Conservation (phyloP, 2,329 filamentous ascomycete species). For the Aspergillus fischeri region DNA sequence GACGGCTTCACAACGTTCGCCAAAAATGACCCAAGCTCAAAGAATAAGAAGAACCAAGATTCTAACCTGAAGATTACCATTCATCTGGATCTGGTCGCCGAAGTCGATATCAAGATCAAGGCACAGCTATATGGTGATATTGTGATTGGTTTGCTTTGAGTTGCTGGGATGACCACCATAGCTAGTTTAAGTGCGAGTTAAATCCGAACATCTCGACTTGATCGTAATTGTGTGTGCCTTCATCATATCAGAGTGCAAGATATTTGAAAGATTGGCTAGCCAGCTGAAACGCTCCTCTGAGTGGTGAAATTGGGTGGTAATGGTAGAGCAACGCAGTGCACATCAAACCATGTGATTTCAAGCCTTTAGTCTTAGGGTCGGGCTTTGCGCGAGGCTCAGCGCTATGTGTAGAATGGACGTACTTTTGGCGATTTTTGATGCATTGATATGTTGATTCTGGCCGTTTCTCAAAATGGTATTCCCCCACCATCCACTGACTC, state of each 20-base stretch:
- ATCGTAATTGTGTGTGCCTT: neutral
- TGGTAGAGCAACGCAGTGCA: no score
- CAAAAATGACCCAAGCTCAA: neutral
- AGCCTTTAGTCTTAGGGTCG: no score
- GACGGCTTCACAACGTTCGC: neutral
- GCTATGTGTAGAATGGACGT: neutral
- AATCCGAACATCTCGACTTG: neutral
- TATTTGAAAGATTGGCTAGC: no score
- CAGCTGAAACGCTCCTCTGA: no score
- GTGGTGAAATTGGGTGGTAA: no score
- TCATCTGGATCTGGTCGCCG: neutral
- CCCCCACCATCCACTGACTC: neutral
- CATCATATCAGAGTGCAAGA: no score
- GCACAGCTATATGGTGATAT: neutral
- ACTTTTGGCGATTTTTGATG: no score
- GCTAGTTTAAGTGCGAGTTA: neutral
- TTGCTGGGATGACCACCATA: neutral
- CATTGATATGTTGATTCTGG: neutral
- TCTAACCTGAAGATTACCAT: neutral
- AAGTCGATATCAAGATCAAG: neutral
- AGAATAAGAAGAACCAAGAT: neutral
- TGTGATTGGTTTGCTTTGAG: slow-evolving; percentile 6
- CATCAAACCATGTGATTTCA: no score
- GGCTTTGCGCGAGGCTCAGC: no score
- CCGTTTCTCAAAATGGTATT: neutral